Conservation (phyloP, 345 rosid species). For the Brassica carinata region DNA sequence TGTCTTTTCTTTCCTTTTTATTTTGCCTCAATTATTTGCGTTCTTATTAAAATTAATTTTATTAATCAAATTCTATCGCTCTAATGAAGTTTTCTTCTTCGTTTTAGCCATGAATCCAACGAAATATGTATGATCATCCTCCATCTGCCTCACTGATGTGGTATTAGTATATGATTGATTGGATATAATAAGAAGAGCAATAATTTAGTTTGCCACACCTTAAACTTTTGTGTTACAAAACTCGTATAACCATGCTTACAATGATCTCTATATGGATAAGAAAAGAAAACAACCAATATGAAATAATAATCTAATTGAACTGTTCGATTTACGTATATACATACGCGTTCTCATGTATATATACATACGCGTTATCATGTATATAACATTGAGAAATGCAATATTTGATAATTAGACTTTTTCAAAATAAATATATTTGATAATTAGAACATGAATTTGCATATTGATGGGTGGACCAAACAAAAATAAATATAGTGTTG, state of each 20-base stretch:
- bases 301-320: too few relatives aligned
- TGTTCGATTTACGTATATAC: too few relatives aligned
- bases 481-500: too few relatives aligned
- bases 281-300: too few relatives aligned
- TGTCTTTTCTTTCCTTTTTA: slow-evolving; percentile 6
- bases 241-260: not conserved
- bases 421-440: too few relatives aligned
- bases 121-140: too few relatives aligned
- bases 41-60: not conserved
- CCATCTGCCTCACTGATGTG: not conserved
- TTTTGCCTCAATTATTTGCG: slow-evolving; percentile 17
- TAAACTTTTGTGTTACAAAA: not conserved
- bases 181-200: not conserved
- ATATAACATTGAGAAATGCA: too few relatives aligned
- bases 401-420: too few relatives aligned
- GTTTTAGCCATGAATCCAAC: not conserved
- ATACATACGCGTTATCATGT: too few relatives aligned
- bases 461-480: too few relatives aligned
- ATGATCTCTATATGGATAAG: not conserved
- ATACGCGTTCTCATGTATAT: too few relatives aligned
- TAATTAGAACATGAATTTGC: too few relatives aligned
- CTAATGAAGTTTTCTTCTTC: not conserved
- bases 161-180: not conserved
- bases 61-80: slow-evolving; percentile 13
- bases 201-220: not conserved